These are phyloP conservation scores for Cryptomeria japonica DNA, from an alignment of 75 land plant species.

Conservation along the genomic window DNA sequence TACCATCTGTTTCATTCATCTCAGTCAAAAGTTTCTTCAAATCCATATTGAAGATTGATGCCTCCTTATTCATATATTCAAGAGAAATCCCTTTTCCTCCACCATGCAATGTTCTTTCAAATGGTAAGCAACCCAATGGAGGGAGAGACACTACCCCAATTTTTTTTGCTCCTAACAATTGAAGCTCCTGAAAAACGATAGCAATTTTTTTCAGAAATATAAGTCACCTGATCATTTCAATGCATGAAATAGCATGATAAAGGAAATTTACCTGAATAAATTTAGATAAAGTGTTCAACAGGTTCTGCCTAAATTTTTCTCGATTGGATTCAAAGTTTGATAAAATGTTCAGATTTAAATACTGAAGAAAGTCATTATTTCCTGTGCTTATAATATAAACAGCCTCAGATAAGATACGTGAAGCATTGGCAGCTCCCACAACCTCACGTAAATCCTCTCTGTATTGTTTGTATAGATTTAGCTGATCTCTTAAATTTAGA, in stretches of 20 bases:
- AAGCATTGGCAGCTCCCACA: constrained; percentile 5
- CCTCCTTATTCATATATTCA: constrained; percentile 48
- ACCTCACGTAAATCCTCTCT: neutral
- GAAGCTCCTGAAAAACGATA: constrained; percentile 40
- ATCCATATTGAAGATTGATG: constrained; percentile 58
- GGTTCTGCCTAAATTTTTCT: neutral
- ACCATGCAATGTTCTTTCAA: constrained; percentile 56
- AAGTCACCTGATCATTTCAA: too few species aligned
- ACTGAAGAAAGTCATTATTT: constrained; percentile 4
- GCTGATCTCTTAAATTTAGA: neutral
- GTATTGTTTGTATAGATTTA: constrained; percentile 1
- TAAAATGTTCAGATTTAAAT: neutral
- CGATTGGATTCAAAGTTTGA: neutral
- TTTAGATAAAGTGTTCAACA: constrained; percentile 10
- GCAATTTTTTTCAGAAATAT: neutral
- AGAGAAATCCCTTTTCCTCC: constrained; percentile 40
- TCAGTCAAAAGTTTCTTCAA: constrained; percentile 24
- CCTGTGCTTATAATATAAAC: constrained; percentile 11
- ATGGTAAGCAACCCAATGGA: constrained; percentile 88
- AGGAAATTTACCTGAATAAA: constrained; percentile 41
- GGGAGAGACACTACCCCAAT: constrained; percentile 77
- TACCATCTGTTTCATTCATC: constrained; percentile 33
- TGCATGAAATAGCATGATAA: too few species aligned
- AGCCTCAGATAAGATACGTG: neutral
- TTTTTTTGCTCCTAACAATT: constrained; percentile 66